Evolutionary conservation across 805 yeast genomes (phyloP).

Genomic region (Spathaspora passalidarum): DNA sequence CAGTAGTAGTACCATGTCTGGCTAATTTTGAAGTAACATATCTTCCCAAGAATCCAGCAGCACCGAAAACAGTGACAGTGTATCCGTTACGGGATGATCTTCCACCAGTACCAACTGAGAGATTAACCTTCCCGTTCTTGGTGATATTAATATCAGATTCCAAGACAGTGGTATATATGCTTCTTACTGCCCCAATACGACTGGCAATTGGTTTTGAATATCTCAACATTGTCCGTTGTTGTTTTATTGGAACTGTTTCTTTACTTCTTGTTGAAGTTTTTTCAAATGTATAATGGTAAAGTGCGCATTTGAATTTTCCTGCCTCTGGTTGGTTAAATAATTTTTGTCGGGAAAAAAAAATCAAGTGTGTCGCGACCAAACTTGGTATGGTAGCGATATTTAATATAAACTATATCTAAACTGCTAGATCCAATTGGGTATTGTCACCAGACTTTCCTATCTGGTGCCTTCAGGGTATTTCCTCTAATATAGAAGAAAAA

Average conservation of each 20-base stretch:
- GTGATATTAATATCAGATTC: constrained; percentile 69
- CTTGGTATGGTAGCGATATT: no score
- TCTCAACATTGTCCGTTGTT: constrained; percentile 24
- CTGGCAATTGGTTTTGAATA: constrained; percentile 15
- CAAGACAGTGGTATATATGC: constrained; percentile 39
- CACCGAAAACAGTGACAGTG: constrained; percentile 87
- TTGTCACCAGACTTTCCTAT: no score
- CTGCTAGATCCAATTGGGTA: no score
- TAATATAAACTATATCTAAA: no score
- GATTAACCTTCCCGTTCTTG: constrained; percentile 67
- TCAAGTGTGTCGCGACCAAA: background rate
- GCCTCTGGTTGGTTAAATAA: constrained; percentile 2
- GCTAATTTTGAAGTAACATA: constrained; percentile 70
- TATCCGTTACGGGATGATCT: constrained; percentile 83
- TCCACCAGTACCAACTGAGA: constrained; percentile 76
- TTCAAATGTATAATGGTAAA: background rate
- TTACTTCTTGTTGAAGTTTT: constrained; percentile 1
- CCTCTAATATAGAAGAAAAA: no score
- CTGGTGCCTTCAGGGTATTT: no score
- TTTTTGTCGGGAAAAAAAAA: background rate
- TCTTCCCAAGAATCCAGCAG: constrained; percentile 75
- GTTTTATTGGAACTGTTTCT: background rate
- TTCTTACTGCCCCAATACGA: constrained; percentile 20
- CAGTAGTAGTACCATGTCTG: constrained; percentile 73
- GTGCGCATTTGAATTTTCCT: constrained; percentile 1